Conservation (phyloP, 192 early-diverging fungal genomes). For the Rhizoclosmatium globosum region DNA sequence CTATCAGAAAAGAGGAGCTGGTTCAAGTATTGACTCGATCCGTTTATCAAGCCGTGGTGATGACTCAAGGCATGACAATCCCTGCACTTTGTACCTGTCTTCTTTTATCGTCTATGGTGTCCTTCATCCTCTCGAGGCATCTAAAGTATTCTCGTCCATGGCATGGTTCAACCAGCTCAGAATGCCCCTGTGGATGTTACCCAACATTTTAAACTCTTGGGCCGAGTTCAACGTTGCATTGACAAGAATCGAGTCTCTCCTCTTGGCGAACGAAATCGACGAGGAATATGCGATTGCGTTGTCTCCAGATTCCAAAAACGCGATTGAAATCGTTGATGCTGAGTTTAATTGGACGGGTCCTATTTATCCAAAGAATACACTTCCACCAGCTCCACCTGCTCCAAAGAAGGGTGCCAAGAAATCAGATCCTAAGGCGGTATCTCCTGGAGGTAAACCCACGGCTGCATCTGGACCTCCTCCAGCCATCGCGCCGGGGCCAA, state of each 20-base stretch:
- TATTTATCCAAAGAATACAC: background rate
- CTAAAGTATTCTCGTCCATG: constrained; percentile 53
- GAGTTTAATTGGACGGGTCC: constrained; percentile 61
- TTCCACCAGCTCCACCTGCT: background rate
- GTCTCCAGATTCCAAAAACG: constrained; percentile 42
- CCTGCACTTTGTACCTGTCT: constrained; percentile 50
- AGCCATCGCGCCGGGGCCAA: no score
- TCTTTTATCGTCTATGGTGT: constrained; percentile 53
- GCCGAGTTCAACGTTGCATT: constrained; percentile 62
- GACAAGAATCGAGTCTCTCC: constrained; percentile 53
- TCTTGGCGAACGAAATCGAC: constrained; percentile 70
- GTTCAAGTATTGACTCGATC: constrained; percentile 13
- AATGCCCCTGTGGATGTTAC: constrained; percentile 62
- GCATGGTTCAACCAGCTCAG: constrained; percentile 51
- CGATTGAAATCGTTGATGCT: constrained; percentile 61
- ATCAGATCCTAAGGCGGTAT: background rate
- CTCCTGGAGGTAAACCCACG: no score
- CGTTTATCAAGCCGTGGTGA: constrained; percentile 27
- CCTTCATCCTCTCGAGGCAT: constrained; percentile 36
- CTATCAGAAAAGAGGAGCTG: constrained; percentile 66
- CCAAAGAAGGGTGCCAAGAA: background rate
- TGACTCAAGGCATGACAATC: constrained; percentile 33
- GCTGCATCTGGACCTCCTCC: no score
- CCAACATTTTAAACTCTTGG: constrained; percentile 48
- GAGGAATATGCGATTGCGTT: constrained; percentile 49